Evolutionary conservation across 306 rosid species (phyloP).

Genomic region (Quercus bicolor): DNA sequence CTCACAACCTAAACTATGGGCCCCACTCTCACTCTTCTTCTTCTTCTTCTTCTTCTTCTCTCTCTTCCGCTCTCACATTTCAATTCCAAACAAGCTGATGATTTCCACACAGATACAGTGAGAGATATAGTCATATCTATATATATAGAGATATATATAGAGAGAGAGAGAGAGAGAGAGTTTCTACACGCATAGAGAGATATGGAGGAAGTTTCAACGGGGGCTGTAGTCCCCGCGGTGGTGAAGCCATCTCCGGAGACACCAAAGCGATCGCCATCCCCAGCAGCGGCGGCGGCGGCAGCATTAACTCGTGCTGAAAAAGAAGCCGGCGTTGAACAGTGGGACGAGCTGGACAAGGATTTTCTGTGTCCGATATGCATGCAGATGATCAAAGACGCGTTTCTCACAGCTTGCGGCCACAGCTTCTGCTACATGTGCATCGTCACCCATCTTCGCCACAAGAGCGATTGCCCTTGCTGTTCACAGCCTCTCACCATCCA

Average conservation of each 20-base stretch:
- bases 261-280: background rate
- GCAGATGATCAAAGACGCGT: constrained; percentile 86
- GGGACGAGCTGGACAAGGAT: constrained; percentile 65
- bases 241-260: background rate
- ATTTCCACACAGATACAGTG: too few species aligned
- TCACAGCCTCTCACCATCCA: constrained; percentile 68
- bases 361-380: constrained; percentile 94
- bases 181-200: background rate
- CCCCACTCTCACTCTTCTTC: background rate
- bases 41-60: background rate
- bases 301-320: background rate
- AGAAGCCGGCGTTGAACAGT: constrained; percentile 4
- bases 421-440: constrained; percentile 99
- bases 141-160: too few species aligned
- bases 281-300: constrained; percentile 7
- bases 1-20: constrained; percentile 14
- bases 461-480: constrained; percentile 97
- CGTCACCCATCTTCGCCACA: constrained; percentile 84
- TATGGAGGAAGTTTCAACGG: constrained; percentile 2
- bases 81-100: too few species aligned
- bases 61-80: background rate
- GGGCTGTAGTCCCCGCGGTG: background rate
- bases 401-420: constrained; percentile 88
- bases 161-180: background rate
- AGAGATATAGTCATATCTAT: background rate